Percentiles rank a stretch among this genome's conserved stretches.
Conservation (phyloP, 345 rosid genomes). For the Cardamine resedifolia region DNA sequence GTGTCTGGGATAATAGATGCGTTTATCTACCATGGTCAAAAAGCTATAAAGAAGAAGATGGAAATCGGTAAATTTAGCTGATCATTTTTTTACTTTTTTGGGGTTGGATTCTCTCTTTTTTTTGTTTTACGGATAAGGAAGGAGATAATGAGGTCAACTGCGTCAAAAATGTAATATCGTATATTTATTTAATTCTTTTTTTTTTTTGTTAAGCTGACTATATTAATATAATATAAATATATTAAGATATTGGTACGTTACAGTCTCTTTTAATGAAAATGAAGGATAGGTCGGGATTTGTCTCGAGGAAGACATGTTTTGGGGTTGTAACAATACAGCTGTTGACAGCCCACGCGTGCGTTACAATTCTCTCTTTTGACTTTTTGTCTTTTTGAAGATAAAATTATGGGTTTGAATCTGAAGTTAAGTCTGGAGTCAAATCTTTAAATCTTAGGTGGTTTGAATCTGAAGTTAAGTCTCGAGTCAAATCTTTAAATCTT, state of each 20-base stretch:
- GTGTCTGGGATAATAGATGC: slow-evolving; percentile 92
- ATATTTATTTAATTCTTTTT: slow-evolving; percentile 10
- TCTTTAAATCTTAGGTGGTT: slow-evolving; percentile 6
- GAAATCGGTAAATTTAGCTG: slow-evolving; percentile 87
- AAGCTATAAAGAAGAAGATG: slow-evolving; percentile 94
- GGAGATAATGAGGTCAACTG: neutral
- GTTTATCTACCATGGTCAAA: slow-evolving; percentile 87
- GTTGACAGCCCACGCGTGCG: slow-evolving; percentile 20
- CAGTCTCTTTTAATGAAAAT: slow-evolving; percentile 4
- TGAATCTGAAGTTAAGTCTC: neutral
- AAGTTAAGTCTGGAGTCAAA: neutral
- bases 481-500: neutral
- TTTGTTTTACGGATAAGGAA: neutral
- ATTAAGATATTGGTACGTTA: neutral
- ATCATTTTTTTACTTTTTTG: slow-evolving; percentile 18
- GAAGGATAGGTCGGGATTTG: neutral
- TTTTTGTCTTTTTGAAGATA: neutral
- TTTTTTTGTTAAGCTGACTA: neutral
- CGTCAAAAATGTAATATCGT: slow-evolving; percentile 7
- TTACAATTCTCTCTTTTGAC: slow-evolving; percentile 18
- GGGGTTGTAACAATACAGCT: slow-evolving; percentile 17
- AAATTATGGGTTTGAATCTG: slow-evolving; percentile 2
- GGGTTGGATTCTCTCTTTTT: neutral
- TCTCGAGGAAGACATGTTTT: neutral
- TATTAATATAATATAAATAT: neutral